These are phyloP conservation scores for Lasiosphaeria ovina DNA, from an alignment of 495 filamentous ascomycete genomes.

Conservation along the genomic window DNA sequence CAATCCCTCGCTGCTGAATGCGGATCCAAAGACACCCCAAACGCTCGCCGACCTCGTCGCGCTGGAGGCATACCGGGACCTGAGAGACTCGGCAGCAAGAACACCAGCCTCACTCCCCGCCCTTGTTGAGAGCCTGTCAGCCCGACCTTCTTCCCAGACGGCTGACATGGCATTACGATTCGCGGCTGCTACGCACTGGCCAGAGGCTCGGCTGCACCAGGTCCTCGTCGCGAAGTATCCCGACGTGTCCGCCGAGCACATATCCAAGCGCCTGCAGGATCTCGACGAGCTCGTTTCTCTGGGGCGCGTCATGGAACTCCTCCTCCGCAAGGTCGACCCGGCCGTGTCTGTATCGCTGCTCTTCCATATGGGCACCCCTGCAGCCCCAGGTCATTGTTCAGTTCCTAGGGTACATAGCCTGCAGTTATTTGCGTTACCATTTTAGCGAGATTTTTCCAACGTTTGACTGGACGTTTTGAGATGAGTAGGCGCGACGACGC, in stretches of 20 bases:
- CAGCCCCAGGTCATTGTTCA: not conserved
- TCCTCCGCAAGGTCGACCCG: not conserved
- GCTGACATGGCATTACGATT: not conserved
- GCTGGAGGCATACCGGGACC: not conserved
- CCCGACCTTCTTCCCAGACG: not conserved
- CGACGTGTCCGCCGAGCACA: not conserved
- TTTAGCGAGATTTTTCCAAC: too few relatives aligned
- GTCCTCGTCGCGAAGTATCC: not conserved
- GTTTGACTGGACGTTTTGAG: too few relatives aligned
- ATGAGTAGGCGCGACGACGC: too few relatives aligned
- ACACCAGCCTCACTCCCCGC: not conserved
- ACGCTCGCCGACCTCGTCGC: not conserved
- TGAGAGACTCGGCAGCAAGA: not conserved
- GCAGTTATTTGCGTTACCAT: too few relatives aligned
- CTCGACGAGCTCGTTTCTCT: slow-evolving; percentile 1
- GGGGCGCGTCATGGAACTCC: not conserved
- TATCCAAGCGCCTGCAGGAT: not conserved
- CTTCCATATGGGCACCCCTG: not conserved
- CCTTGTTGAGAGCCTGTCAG: not conserved
- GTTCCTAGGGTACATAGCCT: too few relatives aligned
- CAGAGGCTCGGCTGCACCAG: not conserved
- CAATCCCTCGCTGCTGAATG: too few relatives aligned
- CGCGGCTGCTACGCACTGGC: not conserved
- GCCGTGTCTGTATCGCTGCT: not conserved
- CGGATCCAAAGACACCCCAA: not conserved